A percentile compares a stretch with the other conserved stretches of the same genome.
Evolutionary conservation across 2,329 filamentous ascomycete genomes (phyloP).

Genomic region (Nothophoma quercina): DNA sequence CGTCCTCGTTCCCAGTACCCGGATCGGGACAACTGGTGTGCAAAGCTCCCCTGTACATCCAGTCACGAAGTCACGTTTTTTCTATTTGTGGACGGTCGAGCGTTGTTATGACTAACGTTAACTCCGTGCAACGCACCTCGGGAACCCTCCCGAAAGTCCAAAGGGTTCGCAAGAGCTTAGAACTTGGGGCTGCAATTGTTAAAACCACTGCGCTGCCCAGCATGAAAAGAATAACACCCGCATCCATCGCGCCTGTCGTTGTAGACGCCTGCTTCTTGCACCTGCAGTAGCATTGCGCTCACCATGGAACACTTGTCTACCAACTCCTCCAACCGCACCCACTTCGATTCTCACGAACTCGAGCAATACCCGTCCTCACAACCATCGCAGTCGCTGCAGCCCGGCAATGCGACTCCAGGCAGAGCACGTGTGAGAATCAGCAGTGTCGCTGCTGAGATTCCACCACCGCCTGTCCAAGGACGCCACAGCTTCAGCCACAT

Average conservation of each 20-base stretch:
- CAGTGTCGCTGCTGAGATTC: conserved; percentile 35
- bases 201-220: conserved; percentile 6
- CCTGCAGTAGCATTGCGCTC: conserved; percentile 12
- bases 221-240: neutral
- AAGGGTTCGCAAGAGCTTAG: conserved; percentile 4
- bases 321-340: conserved; percentile 20
- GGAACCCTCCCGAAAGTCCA: neutral
- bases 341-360: conserved; percentile 14
- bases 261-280: neutral
- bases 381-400: conserved; percentile 19
- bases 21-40: conserved; percentile 5
- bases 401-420: conserved; percentile 19
- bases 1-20: conserved; percentile 10
- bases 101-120: conserved; percentile 17
- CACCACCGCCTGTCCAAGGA: conserved; percentile 9
- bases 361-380: conserved; percentile 6
- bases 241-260: neutral
- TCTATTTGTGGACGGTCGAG: conserved; percentile 8
- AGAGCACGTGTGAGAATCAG: conserved; percentile 38
- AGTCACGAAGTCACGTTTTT: conserved; percentile 9
- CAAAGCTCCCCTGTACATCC: neutral
- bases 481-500: conserved; percentile 21
- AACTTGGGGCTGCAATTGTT: neutral
- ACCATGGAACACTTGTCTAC: conserved; percentile 29
- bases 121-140: neutral